These are phyloP conservation scores for Aureoboletus auriporus DNA, from an alignment of 768 basidiomycete genomes.

Conservation along the genomic window DNA sequence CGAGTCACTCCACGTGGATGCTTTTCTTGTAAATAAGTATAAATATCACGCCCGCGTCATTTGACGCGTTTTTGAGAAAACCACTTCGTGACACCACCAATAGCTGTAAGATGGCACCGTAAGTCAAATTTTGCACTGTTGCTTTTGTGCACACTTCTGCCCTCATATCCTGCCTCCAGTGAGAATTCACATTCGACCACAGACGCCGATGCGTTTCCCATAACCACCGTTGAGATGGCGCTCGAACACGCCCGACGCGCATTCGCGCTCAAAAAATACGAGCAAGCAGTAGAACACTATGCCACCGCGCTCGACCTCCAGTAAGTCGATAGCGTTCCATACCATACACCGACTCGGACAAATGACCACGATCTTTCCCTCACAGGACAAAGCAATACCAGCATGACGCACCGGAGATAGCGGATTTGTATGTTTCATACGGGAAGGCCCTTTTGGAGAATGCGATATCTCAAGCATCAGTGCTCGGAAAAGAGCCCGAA, in stretches of 20 bases:
- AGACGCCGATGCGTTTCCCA: conserved; percentile 25
- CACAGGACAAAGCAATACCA: conserved; percentile 67
- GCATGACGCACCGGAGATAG: conserved; percentile 79
- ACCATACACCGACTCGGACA: background rate
- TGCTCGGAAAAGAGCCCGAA: conserved; percentile 83
- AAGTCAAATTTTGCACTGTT: conserved; percentile 2
- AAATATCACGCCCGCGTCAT: conserved; percentile 19
- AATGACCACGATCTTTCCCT: conserved; percentile 9
- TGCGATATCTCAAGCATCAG: conserved; percentile 79
- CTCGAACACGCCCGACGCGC: conserved; percentile 85
- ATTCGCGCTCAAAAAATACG: conserved; percentile 81
- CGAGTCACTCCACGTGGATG: too few relatives aligned
- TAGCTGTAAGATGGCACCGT: conserved; percentile 22
- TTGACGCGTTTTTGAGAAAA: conserved; percentile 5
- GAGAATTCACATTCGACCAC: conserved; percentile 4
- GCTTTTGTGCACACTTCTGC: too few relatives aligned
- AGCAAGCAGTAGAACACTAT: conserved; percentile 82
- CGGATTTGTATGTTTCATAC: conserved; percentile 86
- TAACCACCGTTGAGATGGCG: conserved; percentile 45
- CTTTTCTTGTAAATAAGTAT: conserved; percentile 6
- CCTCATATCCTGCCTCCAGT: conserved; percentile 2
- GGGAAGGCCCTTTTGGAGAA: conserved; percentile 93
- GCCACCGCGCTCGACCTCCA: conserved; percentile 78
- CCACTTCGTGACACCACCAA: background rate
- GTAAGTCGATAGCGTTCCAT: conserved; percentile 45